These are phyloP conservation scores for Pichia kluyveri DNA, from an alignment of 805 yeast genomes.

Conservation along the genomic window DNA sequence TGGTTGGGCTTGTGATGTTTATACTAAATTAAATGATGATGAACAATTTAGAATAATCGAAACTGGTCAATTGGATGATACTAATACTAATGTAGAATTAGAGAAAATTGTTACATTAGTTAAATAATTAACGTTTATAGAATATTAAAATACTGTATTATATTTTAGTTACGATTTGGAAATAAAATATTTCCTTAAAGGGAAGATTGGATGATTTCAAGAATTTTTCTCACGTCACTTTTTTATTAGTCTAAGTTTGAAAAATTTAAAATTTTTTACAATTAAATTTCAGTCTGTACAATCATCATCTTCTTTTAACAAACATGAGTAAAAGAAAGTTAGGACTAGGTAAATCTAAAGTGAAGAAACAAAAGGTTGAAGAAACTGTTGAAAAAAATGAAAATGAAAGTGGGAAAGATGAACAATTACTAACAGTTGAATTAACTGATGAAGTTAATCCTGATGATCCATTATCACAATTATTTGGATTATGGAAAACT, in stretches of 20 bases:
- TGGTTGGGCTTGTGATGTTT: slow-evolving; percentile 59
- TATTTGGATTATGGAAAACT: slow-evolving; percentile 63
- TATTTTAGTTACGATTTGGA: no score
- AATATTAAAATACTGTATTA: no score
- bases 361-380: slow-evolving; percentile 39
- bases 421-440: slow-evolving; percentile 47
- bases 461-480: slow-evolving; percentile 71
- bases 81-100: slow-evolving; percentile 6
- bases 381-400: slow-evolving; percentile 40
- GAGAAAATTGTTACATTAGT: slow-evolving; percentile 8
- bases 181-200: no score
- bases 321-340: slow-evolving; percentile 42
- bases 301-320: not conserved
- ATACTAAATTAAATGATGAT: slow-evolving; percentile 13
- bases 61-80: slow-evolving; percentile 2
- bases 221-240: no score
- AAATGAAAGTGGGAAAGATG: slow-evolving; percentile 14
- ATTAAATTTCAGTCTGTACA: no score
- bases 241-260: no score
- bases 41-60: slow-evolving; percentile 20
- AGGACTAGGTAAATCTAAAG: slow-evolving; percentile 53
- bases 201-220: no score
- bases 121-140: slow-evolving; percentile 1
- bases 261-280: no score
- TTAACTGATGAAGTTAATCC: slow-evolving; percentile 61